These are phyloP conservation scores for Pichia membranifaciens DNA, from an alignment of 805 yeast genomes.

Conservation along the genomic window DNA sequence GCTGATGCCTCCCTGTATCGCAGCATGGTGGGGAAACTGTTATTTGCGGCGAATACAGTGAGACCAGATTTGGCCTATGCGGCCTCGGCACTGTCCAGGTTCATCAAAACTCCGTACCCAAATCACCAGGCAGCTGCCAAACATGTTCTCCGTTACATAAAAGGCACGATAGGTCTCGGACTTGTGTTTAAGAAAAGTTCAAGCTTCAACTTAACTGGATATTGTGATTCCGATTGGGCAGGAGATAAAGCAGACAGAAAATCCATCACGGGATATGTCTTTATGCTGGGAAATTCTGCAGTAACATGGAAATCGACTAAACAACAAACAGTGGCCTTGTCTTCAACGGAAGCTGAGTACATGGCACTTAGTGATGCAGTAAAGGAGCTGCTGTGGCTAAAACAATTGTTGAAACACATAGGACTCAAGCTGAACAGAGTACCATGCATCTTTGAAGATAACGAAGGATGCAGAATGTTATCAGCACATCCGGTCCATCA, in stretches of 20 bases:
- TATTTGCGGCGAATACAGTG: conserved; percentile 3
- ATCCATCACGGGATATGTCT: conserved; percentile 12
- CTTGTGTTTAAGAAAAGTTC: neutral
- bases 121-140: conserved; percentile 6
- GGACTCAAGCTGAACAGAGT: neutral
- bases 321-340: conserved; percentile 1
- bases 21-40: conserved; percentile 6
- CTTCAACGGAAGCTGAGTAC: conserved; percentile 1
- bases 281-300: conserved; percentile 6
- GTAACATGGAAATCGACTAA: conserved; percentile 4
- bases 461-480: conserved; percentile 4
- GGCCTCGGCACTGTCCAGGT: conserved; percentile 3
- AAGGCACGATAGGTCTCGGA: conserved; percentile 1
- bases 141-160: conserved; percentile 5
- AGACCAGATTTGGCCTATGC: conserved; percentile 2
- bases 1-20: neutral
- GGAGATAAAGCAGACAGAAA: conserved; percentile 10
- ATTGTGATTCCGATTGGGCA: conserved; percentile 16
- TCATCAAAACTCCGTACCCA: neutral
- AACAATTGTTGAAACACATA: neutral
- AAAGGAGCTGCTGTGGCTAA: conserved; percentile 1
- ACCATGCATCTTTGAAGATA: conserved; percentile 2
- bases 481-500: conserved; percentile 3
- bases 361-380: conserved; percentile 5
- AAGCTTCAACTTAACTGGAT: conserved; percentile 1